Conservation (phyloP, 441 rosid species). For the Breynia disticha region DNA sequence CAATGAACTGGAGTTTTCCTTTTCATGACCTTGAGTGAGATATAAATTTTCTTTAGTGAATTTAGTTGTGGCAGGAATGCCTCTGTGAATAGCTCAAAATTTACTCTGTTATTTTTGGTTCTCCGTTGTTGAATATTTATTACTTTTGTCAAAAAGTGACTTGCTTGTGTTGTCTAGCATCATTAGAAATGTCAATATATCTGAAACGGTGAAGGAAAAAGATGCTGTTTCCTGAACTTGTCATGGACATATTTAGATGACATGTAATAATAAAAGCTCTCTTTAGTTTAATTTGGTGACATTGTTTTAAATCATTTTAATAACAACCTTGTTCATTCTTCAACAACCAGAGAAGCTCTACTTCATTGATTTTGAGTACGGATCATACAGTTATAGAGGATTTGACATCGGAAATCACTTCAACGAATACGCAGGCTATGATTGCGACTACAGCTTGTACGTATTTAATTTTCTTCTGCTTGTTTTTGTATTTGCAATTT, state of each 20-base stretch:
- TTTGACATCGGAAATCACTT: slow-evolving; percentile 95
- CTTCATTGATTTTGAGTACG: slow-evolving; percentile 94
- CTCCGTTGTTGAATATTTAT: too few relatives aligned
- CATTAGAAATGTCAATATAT: background rate
- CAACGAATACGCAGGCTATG: slow-evolving; percentile 93
- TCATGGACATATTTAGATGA: slow-evolving; percentile 5
- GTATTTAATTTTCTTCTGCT: slow-evolving; percentile 17
- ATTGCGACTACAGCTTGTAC: slow-evolving; percentile 86
- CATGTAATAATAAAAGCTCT: background rate
- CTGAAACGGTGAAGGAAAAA: background rate
- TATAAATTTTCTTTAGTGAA: too few relatives aligned
- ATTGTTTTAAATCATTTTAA: slow-evolving; percentile 7
- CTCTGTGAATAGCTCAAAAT: too few relatives aligned
- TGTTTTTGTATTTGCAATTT: background rate
- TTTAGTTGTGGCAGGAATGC: too few relatives aligned
- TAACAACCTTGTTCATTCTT: slow-evolving; percentile 19
- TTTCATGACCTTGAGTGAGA: too few relatives aligned
- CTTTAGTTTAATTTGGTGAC: slow-evolving; percentile 4
- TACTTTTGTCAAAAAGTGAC: too few relatives aligned
- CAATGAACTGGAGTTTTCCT: too few relatives aligned
- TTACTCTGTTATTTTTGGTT: too few relatives aligned
- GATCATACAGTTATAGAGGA: slow-evolving; percentile 95
- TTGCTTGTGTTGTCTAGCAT: too few relatives aligned
- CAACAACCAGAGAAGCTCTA: slow-evolving; percentile 62
- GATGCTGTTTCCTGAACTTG: slow-evolving; percentile 6